Evolutionary conservation across 805 yeast genomes (phyloP).

Genomic region (Schwanniomyces polymorphus): DNA sequence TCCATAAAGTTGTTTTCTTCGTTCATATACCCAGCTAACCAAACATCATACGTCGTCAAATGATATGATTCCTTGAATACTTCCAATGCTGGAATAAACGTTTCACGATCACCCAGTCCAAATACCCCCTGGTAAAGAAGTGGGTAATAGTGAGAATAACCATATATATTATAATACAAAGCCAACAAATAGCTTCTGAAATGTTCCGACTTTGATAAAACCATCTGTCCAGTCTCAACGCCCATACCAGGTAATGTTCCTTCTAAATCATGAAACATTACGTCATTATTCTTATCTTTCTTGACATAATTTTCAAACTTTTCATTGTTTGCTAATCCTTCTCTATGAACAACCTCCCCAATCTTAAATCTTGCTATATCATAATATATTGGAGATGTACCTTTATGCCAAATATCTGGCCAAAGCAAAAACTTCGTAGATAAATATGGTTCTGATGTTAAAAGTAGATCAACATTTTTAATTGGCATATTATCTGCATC

Average conservation of each 20-base stretch:
- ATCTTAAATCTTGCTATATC: slow-evolving; percentile 27
- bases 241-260: slow-evolving; percentile 27
- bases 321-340: slow-evolving; percentile 27
- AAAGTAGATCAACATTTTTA: slow-evolving; percentile 26
- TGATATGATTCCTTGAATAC: slow-evolving; percentile 36
- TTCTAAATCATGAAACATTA: slow-evolving; percentile 31
- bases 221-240: slow-evolving; percentile 38
- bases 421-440: slow-evolving; percentile 30
- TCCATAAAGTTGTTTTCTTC: slow-evolving; percentile 18
- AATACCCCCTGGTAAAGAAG: slow-evolving; percentile 36
- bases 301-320: slow-evolving; percentile 18
- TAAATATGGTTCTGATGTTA: slow-evolving; percentile 22
- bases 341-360: slow-evolving; percentile 30
- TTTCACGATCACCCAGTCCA: slow-evolving; percentile 37
- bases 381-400: slow-evolving; percentile 31
- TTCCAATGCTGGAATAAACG: slow-evolving; percentile 36
- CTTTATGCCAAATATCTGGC: slow-evolving; percentile 38
- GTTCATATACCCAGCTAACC: slow-evolving; percentile 11
- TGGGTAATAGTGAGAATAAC: slow-evolving; percentile 25
- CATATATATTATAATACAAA: slow-evolving; percentile 35
- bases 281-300: slow-evolving; percentile 13
- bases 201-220: slow-evolving; percentile 32
- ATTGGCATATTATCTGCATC: slow-evolving; percentile 37
- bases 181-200: slow-evolving; percentile 29
- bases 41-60: slow-evolving; percentile 17